A percentile compares a stretch with the other conserved stretches of the same genome.
Conservation (phyloP, 805 yeast species). For the Kodamaea kaohsiungensis region DNA sequence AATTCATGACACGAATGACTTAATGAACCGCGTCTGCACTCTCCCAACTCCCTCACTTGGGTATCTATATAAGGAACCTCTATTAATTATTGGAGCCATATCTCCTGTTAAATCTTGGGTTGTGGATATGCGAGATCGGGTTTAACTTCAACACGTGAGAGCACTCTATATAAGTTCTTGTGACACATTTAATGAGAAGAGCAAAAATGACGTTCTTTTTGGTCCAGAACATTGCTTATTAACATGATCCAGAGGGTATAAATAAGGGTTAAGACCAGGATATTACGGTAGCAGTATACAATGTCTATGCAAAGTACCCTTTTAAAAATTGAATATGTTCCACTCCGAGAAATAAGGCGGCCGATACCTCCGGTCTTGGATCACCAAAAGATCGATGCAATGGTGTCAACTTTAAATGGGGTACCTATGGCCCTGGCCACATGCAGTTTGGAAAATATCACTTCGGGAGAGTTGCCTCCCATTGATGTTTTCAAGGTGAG, state of each 20-base stretch:
- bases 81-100: not conserved
- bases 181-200: not conserved
- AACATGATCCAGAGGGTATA: not conserved
- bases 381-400: slow-evolving; percentile 68
- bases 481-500: slow-evolving; percentile 73
- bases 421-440: slow-evolving; percentile 64
- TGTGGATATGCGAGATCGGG: slow-evolving; percentile 2
- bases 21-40: not conserved
- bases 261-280: not conserved
- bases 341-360: slow-evolving; percentile 65
- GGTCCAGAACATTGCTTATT: not conserved
- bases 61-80: not conserved
- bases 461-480: slow-evolving; percentile 74
- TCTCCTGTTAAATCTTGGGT: not conserved
- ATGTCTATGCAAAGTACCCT: slow-evolving; percentile 74
- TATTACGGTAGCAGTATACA: not conserved
- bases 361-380: slow-evolving; percentile 89
- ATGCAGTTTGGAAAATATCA: slow-evolving; percentile 49
- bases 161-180: not conserved
- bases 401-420: slow-evolving; percentile 72
- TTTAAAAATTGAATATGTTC: slow-evolving; percentile 58
- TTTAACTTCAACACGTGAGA: not conserved
- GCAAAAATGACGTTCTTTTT: not conserved
- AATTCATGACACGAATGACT: not conserved
- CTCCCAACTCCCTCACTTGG: not conserved